Conservation (phyloP, 352 stramenopile genomes). For the Globisporangium recalcitrans region DNA sequence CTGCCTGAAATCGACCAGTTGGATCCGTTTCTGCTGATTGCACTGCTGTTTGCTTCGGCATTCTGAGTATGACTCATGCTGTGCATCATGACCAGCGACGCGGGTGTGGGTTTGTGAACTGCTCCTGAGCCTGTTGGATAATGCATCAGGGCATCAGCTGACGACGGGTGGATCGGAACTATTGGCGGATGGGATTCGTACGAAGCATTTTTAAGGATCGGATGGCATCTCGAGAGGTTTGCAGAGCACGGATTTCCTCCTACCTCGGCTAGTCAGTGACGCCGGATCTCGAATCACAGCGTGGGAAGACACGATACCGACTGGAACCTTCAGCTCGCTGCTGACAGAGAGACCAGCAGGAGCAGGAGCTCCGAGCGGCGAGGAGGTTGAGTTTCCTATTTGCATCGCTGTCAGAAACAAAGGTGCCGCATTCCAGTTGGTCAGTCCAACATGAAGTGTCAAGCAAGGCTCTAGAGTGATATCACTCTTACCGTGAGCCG, state of each 20-base stretch:
- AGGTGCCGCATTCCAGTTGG: not conserved
- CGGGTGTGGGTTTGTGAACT: constrained; percentile 7
- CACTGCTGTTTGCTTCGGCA: constrained; percentile 7
- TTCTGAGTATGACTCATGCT: not conserved
- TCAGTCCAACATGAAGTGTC: no score
- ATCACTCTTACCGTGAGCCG: constrained; percentile 27
- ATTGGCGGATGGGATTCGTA: constrained; percentile 12
- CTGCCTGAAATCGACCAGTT: constrained; percentile 36
- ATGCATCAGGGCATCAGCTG: constrained; percentile 21
- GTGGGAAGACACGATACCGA: constrained; percentile 43
- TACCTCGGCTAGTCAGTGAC: constrained; percentile 29
- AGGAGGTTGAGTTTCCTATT: constrained; percentile 2
- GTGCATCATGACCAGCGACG: constrained; percentile 1
- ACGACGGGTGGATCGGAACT: constrained; percentile 37
- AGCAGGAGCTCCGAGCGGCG: not conserved
- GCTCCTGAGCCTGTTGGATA: constrained; percentile 4
- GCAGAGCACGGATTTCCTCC: constrained; percentile 11
- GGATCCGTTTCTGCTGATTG: not conserved
- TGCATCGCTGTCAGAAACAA: constrained; percentile 7
- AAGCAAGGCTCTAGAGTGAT: no score
- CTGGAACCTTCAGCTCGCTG: constrained; percentile 22
- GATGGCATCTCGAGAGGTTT: constrained; percentile 6
- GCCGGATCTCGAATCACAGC: constrained; percentile 33
- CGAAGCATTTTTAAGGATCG: constrained; percentile 3
- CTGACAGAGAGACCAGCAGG: not conserved